Conservation (phyloP, 768 basidiomycete species). For the Mycena crocata region DNA sequence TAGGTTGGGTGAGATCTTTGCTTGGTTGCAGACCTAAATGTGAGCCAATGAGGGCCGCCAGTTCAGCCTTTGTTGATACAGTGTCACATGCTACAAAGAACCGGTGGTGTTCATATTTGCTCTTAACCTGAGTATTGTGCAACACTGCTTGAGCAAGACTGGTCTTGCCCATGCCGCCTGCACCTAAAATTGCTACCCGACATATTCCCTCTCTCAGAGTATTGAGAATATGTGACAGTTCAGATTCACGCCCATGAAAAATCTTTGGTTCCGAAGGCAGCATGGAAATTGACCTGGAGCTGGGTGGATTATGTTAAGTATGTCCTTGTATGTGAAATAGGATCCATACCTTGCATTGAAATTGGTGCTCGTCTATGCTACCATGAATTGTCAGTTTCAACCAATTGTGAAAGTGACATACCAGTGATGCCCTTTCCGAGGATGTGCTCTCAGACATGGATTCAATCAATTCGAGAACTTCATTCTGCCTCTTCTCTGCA, state of each 20-base stretch:
- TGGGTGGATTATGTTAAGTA: too few species aligned
- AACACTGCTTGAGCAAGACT: neutral
- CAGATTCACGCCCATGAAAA: neutral
- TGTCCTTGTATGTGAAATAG: too few species aligned
- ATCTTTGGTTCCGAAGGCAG: conserved; percentile 7
- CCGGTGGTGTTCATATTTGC: conserved; percentile 4
- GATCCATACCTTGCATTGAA: too few species aligned
- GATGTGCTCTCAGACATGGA: too few species aligned
- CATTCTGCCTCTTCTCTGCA: too few species aligned
- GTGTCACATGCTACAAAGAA: conserved; percentile 26
- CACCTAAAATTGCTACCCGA: neutral
- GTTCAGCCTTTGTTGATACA: neutral
- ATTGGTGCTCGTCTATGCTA: too few species aligned
- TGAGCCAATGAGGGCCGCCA: neutral
- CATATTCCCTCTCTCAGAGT: neutral
- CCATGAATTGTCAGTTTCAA: too few species aligned
- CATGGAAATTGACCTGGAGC: neutral
- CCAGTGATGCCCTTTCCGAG: too few species aligned
- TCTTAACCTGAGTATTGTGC: neutral
- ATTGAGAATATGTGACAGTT: neutral
- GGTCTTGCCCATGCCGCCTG: neutral
- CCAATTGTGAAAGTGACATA: too few species aligned
- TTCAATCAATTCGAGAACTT: too few species aligned
- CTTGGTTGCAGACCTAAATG: conserved; percentile 6
- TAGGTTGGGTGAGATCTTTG: neutral